Evolutionary conservation across 352 stramenopile genomes (phyloP), one percentile per base, ranked within the genome.

Genomic region (Lagenidium giganteum): DNA sequence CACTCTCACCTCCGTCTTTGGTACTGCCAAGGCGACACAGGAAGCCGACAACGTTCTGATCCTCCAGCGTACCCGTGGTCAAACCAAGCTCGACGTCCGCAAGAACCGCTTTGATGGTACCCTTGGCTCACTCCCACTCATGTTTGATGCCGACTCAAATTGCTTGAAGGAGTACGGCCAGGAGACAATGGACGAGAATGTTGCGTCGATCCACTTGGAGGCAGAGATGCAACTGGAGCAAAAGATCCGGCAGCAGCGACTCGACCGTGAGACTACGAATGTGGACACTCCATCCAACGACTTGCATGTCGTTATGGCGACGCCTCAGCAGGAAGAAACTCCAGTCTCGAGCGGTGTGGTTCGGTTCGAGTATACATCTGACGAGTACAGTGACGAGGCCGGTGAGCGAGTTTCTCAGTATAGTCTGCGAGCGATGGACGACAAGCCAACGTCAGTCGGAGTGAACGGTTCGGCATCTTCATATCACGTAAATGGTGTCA

Each of bases 41-140:
- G 97, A 99, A 73, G 96, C 96, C 8, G 97, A 99, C 64, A 98
- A 98, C 37, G 96, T 99, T 16, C 61, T 99, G n/a, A 99, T 99
- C 42, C 59, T 99, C 30, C 97, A 99, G 69, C 76, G 78, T 39
- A 87, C 73, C 12, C 57, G 64, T 16, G 85, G 77, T 8, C 50
- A 87, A 16, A 98, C 97, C 56, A 98, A 93, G 50, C 48, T 99
- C 8, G 95, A 99, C 51, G 83, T 99, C 35, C 87, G 87, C 40
- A 98, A 98, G 69, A 98, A 98, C 61, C 83, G 94, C 8, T 98
- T 96, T 50, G 88, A 97, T 49, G 94, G 94, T 28, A 72, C 83
- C 22, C 57, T 97, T 11, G 94, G 94, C 29, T 89, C 74, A 16
- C 87, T 97, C 42, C 64, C 64, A 14, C 64, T 98, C 8, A 54